These are phyloP conservation scores for Gossypium turneri DNA, from an alignment of 345 rosid species.

Conservation along the genomic window DNA sequence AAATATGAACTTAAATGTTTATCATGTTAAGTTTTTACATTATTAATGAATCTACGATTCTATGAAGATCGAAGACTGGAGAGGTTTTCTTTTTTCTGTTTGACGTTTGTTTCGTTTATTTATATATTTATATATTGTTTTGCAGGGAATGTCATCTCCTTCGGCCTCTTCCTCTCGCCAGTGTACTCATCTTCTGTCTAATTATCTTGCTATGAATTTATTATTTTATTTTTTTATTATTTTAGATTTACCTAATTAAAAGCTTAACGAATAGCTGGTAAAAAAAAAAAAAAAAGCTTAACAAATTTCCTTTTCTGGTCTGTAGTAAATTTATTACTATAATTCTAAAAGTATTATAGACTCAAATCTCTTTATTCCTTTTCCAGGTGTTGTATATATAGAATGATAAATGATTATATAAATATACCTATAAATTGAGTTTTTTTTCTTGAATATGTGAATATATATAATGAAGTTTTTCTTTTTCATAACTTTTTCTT, in stretches of 20 bases:
- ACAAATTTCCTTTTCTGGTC: background rate
- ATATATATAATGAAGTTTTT: background rate
- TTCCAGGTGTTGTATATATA: background rate
- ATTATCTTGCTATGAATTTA: background rate
- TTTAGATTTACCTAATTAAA: too few relatives aligned
- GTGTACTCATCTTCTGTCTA: background rate
- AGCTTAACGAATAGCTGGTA: too few relatives aligned
- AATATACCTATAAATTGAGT: background rate
- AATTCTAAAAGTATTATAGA: too few relatives aligned
- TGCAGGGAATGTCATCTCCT: constrained; percentile 19
- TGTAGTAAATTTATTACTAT: too few relatives aligned
- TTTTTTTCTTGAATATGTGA: background rate
- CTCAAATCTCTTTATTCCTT: background rate
- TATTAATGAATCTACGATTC: background rate
- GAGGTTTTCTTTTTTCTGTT: background rate
- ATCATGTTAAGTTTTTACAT: background rate
- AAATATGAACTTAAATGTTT: background rate
- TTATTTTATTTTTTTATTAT: background rate
- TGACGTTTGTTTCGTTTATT: background rate
- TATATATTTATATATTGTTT: background rate
- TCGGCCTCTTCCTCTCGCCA: constrained; percentile 21
- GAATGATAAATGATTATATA: background rate
- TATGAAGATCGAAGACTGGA: background rate
- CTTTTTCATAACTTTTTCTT: background rate
- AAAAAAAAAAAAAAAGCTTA: background rate